A percentile compares a stretch with the other conserved stretches of the same genome.
These are phyloP conservation scores for Myxozyma kluyveri DNA, from an alignment of 805 yeast species.

Conservation along the genomic window DNA sequence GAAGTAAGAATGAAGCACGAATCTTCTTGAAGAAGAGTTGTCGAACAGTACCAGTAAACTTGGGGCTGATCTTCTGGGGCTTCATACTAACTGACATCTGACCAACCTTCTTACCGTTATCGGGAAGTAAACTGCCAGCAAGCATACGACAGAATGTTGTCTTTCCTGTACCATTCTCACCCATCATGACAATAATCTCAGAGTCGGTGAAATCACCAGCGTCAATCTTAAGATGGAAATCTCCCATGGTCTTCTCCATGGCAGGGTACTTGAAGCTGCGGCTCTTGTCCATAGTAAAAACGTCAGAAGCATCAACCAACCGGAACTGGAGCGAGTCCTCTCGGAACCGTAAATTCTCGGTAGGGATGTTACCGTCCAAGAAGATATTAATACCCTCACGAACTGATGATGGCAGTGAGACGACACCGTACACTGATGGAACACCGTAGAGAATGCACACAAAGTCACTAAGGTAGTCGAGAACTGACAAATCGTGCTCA, in stretches of 20 bases:
- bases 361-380: conserved; percentile 95
- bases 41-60: conserved; percentile 97
- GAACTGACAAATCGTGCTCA: conserved; percentile 96
- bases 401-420: conserved; percentile 91
- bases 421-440: conserved; percentile 98
- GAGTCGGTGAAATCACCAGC: conserved; percentile 92
- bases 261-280: conserved; percentile 73
- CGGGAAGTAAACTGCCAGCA: conserved; percentile 91
- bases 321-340: conserved; percentile 92
- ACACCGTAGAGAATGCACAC: conserved; percentile 97
- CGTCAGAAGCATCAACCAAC: conserved; percentile 84
- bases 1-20: conserved; percentile 87
- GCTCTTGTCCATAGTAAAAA: conserved; percentile 69
- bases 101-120: conserved; percentile 74
- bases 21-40: conserved; percentile 96
- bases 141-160: conserved; percentile 93
- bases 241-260: conserved; percentile 93
- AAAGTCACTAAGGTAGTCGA: conserved; percentile 94
- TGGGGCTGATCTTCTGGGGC: conserved; percentile 99
- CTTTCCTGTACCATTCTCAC: conserved; percentile 99
- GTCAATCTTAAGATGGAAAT: conserved; percentile 79
- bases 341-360: conserved; percentile 96
- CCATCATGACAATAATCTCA: conserved; percentile 98
- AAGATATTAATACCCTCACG: conserved; percentile 99
- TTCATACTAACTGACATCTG: conserved; percentile 93